Base-by-base conservation (phyloP, 2,329 filamentous ascomycete species). In the Sordariomycetes sp. region DNA sequence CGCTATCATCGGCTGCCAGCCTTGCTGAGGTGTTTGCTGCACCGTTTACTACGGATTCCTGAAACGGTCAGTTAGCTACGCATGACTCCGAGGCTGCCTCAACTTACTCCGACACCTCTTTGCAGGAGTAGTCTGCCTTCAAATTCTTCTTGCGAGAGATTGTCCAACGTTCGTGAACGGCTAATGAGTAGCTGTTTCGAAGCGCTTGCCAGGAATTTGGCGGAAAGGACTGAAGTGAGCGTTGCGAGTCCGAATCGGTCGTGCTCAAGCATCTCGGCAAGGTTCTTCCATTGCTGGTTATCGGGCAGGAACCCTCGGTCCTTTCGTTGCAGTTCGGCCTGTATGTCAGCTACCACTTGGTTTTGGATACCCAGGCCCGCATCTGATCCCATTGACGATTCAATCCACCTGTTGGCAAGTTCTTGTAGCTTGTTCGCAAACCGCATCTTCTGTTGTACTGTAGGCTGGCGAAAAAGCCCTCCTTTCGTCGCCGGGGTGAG, bases 231-330 rank as follows among this genome's bases (percentile, higher is more conserved):
- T 0, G 53, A 52, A 2, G 44, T 43, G 8, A 53, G 37, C 3
- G 57, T 37, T 2, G 51, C 53, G 5, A 48, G 40, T 14, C 51
- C 48, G 39, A 64, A 56, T 12, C 51, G 49, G 5, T 51, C 38
- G 8, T 51, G 37, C 2, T 31, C 35, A 5, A 53, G 39, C 8
- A 58, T 33, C 10, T 42, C 41, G 14, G 41, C 31, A 1, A 63
- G 46, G 8, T 45, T 37, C n/a, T 46, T 50, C 59, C 59, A 63
- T 18, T 53, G 59, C 7, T 42, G 38, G n/a, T 46, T 44, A 34
- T 63, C 55, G 3, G 44, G 47, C 5, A 59, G 35, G 33, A 55
- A 48, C 3, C 56, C 58, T 16, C 34, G 38, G 3, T 39, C 35
- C 18, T 43, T 42, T 11, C 46, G 35, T 23, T 45, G 44, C 15